phyloP scores from a whole-genome alignment of 495 filamentous ascomycete species.

The Penicillium cinerascens region DNA sequence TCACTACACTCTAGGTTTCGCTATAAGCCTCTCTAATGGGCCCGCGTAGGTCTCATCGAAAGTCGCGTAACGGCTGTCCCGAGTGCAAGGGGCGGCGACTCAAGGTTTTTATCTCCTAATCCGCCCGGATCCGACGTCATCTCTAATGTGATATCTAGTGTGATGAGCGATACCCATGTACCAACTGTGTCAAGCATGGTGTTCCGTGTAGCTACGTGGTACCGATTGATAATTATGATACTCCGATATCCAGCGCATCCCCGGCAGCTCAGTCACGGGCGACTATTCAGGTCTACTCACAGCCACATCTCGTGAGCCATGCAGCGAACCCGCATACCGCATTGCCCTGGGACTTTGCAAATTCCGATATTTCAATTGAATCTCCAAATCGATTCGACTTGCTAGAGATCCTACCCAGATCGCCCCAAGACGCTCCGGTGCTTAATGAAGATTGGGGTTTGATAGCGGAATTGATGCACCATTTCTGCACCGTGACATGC shows the following conservation, averaged over 20 bases:
- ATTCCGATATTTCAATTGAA: neutral
- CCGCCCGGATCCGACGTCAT: neutral
- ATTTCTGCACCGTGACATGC: constrained; percentile 29
- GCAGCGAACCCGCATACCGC: constrained; percentile 2
- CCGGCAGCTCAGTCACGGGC: constrained; percentile 4
- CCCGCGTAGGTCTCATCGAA: constrained; percentile 24
- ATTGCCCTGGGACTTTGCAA: neutral
- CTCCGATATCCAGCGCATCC: constrained; percentile 5
- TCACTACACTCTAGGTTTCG: neutral
- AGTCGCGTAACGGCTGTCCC: constrained; percentile 27
- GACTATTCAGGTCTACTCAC: neutral
- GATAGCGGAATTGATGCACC: constrained; percentile 36
- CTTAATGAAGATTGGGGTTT: constrained; percentile 19
- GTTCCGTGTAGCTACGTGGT: constrained; percentile 19
- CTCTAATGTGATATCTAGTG: constrained; percentile 12
- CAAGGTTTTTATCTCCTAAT: constrained; percentile 13
- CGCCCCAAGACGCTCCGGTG: neutral
- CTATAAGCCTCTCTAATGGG: constrained; percentile 11
- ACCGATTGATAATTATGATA: neutral
- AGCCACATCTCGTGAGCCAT: neutral
- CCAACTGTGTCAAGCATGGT: constrained; percentile 24
- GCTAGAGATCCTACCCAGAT: constrained; percentile 6
- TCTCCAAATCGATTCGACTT: constrained; percentile 12
- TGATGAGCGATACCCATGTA: constrained; percentile 25
- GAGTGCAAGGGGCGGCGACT: constrained; percentile 23